Evolutionary conservation across 1,284 basidiomycete genomes (phyloP).

Genomic region (Sanguinoderma infundibulare): DNA sequence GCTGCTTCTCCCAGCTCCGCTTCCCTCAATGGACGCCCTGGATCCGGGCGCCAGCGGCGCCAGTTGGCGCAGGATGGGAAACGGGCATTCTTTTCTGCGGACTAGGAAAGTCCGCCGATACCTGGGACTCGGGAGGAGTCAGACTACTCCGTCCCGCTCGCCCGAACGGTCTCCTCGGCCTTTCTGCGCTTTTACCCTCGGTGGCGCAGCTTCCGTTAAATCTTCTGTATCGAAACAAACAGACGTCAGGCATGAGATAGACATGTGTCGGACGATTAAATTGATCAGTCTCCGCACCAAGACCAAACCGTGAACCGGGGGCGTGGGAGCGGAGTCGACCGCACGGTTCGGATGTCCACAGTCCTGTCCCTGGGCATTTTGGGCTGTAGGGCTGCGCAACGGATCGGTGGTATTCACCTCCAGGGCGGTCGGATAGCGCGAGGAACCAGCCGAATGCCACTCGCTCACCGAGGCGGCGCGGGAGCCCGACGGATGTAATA

Average conservation of each 20-base stretch:
- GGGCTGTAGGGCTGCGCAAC: neutral
- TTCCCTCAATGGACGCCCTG: neutral
- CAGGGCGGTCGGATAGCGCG: neutral
- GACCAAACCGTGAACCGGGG: neutral
- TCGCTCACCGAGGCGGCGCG: neutral
- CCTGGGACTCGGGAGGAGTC: neutral
- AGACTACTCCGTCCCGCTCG: neutral
- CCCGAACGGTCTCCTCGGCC: neutral
- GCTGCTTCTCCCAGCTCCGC: neutral
- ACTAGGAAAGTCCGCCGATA: conserved; percentile 6
- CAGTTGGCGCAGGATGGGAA: neutral
- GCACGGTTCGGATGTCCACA: neutral
- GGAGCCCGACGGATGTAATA: no score
- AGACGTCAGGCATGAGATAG: neutral
- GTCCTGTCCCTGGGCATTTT: neutral
- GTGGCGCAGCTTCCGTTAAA: neutral
- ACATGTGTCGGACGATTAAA: neutral
- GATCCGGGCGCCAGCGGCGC: neutral
- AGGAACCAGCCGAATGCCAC: neutral
- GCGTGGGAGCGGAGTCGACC: neutral
- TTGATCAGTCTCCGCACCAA: neutral
- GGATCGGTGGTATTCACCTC: neutral
- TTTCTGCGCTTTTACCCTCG: neutral
- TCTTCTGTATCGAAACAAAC: neutral
- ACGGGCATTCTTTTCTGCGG: neutral